Evolutionary conservation across 176 grass and related monocot genomes (phyloP), one percentile per base, ranked within the genome.

Genomic region (Areca catechu): DNA sequence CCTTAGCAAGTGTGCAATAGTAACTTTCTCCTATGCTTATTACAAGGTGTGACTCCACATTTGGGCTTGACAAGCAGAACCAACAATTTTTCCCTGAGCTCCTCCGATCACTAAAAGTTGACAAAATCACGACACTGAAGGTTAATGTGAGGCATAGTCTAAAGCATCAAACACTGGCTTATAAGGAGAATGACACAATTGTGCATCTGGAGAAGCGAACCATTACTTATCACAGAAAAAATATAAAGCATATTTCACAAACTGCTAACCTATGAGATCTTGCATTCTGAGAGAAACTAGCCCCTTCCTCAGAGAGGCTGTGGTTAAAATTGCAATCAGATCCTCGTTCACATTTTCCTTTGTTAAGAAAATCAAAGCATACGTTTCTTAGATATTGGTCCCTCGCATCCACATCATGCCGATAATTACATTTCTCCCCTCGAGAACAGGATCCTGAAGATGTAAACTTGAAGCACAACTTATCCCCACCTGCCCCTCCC

Each of bases 321-420:
- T 96, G 91, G 43, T 5, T 63, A 80, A 73, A 96, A 53, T 79
- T 96, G 50, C 92, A 96, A 49, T 86, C 73, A 23, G 77, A 25
- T 5, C 92, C 86, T 27, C 56, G 81, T 64, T 82, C 86, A 77
- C 92, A 90, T 74, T 82, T 97, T 14, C 92, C 86, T 73, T 85
- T 97, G 68, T 88, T 97, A 54, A 97, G 71, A 63, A 91, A 97
- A 65, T 97, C 83, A 85, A 97, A 97, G 67, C 92, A 97, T 60
- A 88, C 75, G 72, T 91, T 88, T 82, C 80, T 90, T 17, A 24
- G 57, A 65, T 66, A 88, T 27, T 90, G 83, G 57, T 80, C 75
- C 75, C 73, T 84, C 15, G 86, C 83, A 62, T 80, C 80, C 5
- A 74, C 80, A 62, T 88, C 86, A 51, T 97, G 86, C 22, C 69